Evolutionary conservation across 1,139 yeast species (phyloP).

Genomic region (Lodderomyces parapsilosis): DNA sequence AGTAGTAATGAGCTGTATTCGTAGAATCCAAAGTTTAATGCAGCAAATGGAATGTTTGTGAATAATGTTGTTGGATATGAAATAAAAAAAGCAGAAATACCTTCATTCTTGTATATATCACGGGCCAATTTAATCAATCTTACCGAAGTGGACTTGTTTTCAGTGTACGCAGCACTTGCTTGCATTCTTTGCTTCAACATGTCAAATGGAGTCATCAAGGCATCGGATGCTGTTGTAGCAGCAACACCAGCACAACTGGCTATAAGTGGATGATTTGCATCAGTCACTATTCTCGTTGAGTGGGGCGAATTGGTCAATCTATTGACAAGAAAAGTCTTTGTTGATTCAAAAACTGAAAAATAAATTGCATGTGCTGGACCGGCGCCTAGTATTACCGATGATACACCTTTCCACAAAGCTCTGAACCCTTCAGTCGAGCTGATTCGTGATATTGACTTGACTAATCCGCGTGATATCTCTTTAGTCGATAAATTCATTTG

Average conservation of each 20-base stretch:
- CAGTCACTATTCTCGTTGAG: slow-evolving; percentile 47
- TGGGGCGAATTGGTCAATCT: slow-evolving; percentile 31
- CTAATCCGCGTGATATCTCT: slow-evolving; percentile 39
- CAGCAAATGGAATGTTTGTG: slow-evolving; percentile 95
- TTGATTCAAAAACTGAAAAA: slow-evolving; percentile 90
- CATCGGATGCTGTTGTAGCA: slow-evolving; percentile 92
- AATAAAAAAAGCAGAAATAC: slow-evolving; percentile 79
- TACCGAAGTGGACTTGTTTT: slow-evolving; percentile 19
- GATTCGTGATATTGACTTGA: slow-evolving; percentile 68
- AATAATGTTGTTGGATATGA: slow-evolving; percentile 94
- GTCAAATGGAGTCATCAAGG: slow-evolving; percentile 97
- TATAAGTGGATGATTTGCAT: slow-evolving; percentile 73
- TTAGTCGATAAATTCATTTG: slow-evolving; percentile 59
- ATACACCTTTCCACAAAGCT: slow-evolving; percentile 92
- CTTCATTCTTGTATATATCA: slow-evolving; percentile 69
- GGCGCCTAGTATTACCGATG: slow-evolving; percentile 94
- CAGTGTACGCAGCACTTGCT: slow-evolving; percentile 21
- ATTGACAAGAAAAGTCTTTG: slow-evolving; percentile 60
- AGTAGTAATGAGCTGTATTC: slow-evolving; percentile 76
- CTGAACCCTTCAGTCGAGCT: slow-evolving; percentile 87
- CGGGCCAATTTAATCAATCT: slow-evolving; percentile 38
- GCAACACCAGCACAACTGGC: slow-evolving; percentile 91
- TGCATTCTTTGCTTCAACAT: slow-evolving; percentile 79
- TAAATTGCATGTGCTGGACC: slow-evolving; percentile 99
- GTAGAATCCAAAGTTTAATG: slow-evolving; percentile 89